phyloP scores from a whole-genome alignment of 1,284 basidiomycete species.

The Trichosporon faecale region DNA sequence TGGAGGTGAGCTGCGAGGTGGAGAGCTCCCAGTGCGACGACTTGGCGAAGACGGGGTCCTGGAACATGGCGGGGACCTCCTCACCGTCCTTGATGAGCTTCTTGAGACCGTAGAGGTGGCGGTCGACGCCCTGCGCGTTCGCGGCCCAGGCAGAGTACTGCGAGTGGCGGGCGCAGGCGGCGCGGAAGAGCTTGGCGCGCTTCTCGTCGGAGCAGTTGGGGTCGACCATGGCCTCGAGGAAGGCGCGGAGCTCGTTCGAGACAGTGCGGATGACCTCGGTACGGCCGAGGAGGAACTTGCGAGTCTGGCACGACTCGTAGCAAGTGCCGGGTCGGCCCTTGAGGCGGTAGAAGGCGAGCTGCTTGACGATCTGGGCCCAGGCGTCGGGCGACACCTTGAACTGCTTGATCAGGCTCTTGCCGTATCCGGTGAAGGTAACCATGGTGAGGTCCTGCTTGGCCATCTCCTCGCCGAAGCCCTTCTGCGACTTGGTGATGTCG shows the following conservation, averaged over 20 bases:
- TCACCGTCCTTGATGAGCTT: conserved; percentile 75
- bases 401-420: conserved; percentile 83
- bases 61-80: conserved; percentile 71
- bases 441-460: conserved; percentile 77
- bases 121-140: conserved; percentile 90
- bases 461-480: conserved; percentile 74
- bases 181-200: conserved; percentile 69
- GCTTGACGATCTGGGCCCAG: conserved; percentile 92
- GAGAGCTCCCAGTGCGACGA: conserved; percentile 88
- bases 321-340: conserved; percentile 73
- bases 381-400: conserved; percentile 89
- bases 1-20: conserved; percentile 80
- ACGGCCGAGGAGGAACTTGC: conserved; percentile 84
- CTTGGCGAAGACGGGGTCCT: conserved; percentile 67
- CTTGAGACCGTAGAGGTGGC: conserved; percentile 92
- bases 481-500: conserved; percentile 58
- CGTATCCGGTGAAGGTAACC: conserved; percentile 86
- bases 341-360: conserved; percentile 91
- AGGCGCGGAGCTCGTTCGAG: conserved; percentile 77
- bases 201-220: conserved; percentile 58
- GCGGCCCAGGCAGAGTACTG: conserved; percentile 87
- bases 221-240: conserved; percentile 83
- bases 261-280: conserved; percentile 92
- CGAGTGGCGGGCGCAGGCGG: conserved; percentile 76
- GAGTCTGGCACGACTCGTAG: conserved; percentile 92